phyloP scores from a whole-genome alignment of 148 eudicot genomes.

The Rheum nobile region DNA sequence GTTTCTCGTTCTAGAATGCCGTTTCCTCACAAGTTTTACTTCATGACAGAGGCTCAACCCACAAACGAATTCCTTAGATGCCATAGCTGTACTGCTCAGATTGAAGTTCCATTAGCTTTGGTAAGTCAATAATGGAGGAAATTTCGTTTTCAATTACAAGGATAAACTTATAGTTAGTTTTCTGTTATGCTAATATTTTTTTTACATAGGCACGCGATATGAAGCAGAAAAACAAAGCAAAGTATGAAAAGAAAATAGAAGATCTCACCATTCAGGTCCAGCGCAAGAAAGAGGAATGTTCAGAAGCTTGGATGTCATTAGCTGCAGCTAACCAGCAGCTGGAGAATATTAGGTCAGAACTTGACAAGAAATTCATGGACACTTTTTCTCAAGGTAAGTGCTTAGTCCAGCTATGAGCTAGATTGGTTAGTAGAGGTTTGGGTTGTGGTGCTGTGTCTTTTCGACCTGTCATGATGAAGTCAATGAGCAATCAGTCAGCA shows the following conservation, averaged over 20 bases:
- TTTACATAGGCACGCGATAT: slow-evolving; percentile 29
- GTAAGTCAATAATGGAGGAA: slow-evolving; percentile 21
- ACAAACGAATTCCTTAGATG: slow-evolving; percentile 40
- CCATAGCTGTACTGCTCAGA: slow-evolving; percentile 52
- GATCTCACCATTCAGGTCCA: slow-evolving; percentile 59
- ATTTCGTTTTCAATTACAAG: neutral
- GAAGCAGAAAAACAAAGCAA: slow-evolving; percentile 41
- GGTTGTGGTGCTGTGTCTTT: no score
- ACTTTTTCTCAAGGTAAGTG: slow-evolving; percentile 74
- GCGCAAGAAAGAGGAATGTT: slow-evolving; percentile 84
- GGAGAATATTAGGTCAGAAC: slow-evolving; percentile 81
- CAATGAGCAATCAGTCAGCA: neutral
- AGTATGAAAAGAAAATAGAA: slow-evolving; percentile 78
- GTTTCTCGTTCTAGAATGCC: neutral
- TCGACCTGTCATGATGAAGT: neutral
- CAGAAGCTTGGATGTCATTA: slow-evolving; percentile 96
- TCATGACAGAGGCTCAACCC: slow-evolving; percentile 28
- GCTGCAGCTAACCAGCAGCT: slow-evolving; percentile 73
- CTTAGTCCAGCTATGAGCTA: neutral
- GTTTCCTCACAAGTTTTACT: neutral
- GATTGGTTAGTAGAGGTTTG: neutral
- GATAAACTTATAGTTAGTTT: neutral
- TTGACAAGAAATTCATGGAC: slow-evolving; percentile 59
- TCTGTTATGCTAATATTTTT: neutral
- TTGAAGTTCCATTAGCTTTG: slow-evolving; percentile 64